A percentile compares a stretch with the other conserved stretches of the same genome.
Conservation (phyloP, 495 filamentous ascomycete genomes). For the Podospora bellae-mahoneyi region DNA sequence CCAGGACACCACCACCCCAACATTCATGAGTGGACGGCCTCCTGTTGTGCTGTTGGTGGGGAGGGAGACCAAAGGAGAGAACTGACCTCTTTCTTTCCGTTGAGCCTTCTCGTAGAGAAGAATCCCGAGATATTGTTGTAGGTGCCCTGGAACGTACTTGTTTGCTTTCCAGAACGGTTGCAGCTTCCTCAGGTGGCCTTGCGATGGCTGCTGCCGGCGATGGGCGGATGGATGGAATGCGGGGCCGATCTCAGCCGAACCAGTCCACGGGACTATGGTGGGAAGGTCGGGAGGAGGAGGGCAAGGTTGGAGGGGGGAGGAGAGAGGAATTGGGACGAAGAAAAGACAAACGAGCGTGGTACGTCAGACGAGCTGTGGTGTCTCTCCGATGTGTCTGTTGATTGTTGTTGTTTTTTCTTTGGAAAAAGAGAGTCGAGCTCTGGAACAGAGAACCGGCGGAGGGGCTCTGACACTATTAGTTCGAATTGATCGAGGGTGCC, state of each 20-base stretch:
- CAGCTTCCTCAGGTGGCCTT: neutral
- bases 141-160: neutral
- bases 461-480: conserved; percentile 14
- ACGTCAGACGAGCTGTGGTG: conserved; percentile 12
- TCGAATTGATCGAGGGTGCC: neutral
- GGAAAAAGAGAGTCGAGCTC: conserved; percentile 7
- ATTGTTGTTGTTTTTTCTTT: conserved; percentile 11
- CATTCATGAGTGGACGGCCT: neutral
- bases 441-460: conserved; percentile 12
- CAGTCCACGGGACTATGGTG: neutral
- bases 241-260: conserved; percentile 21
- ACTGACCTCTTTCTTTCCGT: neutral
- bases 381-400: neutral
- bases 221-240: neutral
- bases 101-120: neutral
- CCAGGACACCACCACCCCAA: no score
- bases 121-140: neutral
- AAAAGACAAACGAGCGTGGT: conserved; percentile 23
- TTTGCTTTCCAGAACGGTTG: neutral
- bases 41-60: neutral
- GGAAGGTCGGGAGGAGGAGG: neutral
- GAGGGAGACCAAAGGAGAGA: neutral
- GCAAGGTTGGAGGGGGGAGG: neutral
- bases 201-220: neutral
- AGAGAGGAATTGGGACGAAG: neutral